Percentiles rank a stretch among this genome's conserved stretches.
Evolutionary conservation across 805 yeast genomes (phyloP).

Genomic region (Saccharomycopsis guyanensis): DNA sequence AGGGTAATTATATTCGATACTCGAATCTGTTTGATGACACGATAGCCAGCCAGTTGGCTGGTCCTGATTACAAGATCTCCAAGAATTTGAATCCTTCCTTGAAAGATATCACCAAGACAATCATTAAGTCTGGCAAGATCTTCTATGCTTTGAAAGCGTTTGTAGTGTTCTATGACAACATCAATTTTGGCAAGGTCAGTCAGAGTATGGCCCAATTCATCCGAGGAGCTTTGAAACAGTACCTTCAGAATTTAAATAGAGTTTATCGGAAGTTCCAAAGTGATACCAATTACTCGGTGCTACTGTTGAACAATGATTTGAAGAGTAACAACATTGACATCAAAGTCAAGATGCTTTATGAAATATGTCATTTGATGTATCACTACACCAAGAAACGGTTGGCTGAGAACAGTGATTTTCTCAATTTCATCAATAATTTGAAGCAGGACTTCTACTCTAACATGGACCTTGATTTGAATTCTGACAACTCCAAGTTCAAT

Average conservation of each 20-base stretch:
- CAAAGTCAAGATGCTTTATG: conserved; percentile 49
- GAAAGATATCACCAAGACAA: conserved; percentile 56
- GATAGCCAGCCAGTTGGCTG: conserved; percentile 35
- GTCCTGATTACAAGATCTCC: conserved; percentile 72
- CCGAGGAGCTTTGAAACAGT: conserved; percentile 34
- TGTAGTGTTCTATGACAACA: conserved; percentile 48
- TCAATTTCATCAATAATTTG: conserved; percentile 36
- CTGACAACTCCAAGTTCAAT: conserved; percentile 45
- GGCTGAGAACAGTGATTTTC: conserved; percentile 30
- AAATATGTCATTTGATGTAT: conserved; percentile 46
- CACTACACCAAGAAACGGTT: conserved; percentile 36
- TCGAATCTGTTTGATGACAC: conserved; percentile 42
- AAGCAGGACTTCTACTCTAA: conserved; percentile 27
- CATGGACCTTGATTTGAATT: conserved; percentile 38
- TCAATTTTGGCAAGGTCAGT: conserved; percentile 58
- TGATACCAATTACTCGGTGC: conserved; percentile 7
- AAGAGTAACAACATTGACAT: conserved; percentile 24
- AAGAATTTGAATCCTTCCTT: conserved; percentile 67
- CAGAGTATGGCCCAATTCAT: conserved; percentile 66
- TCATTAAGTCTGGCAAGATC: conserved; percentile 56
- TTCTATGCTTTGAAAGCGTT: conserved; percentile 54
- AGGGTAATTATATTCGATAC: conserved; percentile 71
- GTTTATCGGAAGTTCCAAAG: conserved; percentile 21
- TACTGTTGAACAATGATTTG: conserved; percentile 14
- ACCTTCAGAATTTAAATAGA: conserved; percentile 25